Evolutionary conservation across 768 basidiomycete genomes (phyloP).

Genomic region (Kwoniella dendrophila): DNA sequence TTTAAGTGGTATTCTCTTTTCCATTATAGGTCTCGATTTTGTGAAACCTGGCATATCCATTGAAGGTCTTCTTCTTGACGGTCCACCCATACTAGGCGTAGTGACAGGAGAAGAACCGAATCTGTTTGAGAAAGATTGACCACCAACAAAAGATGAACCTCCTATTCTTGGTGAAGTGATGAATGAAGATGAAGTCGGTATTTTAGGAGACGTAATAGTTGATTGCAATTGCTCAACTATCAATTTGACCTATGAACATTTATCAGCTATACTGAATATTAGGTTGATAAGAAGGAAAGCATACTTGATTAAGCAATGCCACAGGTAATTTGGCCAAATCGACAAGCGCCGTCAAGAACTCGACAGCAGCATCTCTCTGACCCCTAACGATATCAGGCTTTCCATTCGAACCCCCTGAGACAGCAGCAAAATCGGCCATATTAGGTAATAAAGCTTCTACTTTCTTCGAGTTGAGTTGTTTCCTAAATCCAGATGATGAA

Average conservation of each 20-base stretch:
- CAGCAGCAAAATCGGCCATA: constrained; percentile 46
- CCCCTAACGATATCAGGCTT: constrained; percentile 19
- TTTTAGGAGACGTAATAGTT: constrained; percentile 25
- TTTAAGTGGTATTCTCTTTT: constrained; percentile 46
- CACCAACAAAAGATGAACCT: constrained; percentile 30
- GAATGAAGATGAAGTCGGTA: too few species aligned
- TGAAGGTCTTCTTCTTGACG: constrained; percentile 36
- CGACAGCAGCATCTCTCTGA: constrained; percentile 32
- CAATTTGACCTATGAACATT: constrained; percentile 22
- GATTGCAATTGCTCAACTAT: constrained; percentile 36
- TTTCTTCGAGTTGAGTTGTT: constrained; percentile 29
- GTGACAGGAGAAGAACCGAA: constrained; percentile 34
- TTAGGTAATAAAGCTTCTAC: constrained; percentile 40
- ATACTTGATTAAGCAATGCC: constrained; percentile 33
- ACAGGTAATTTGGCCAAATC: constrained; percentile 37
- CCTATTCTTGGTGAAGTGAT: constrained; percentile 33
- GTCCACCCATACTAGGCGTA: constrained; percentile 16
- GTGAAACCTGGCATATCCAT: constrained; percentile 32
- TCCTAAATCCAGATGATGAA: constrained; percentile 33
- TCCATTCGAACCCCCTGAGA: constrained; percentile 23
- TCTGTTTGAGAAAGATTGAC: constrained; percentile 34
- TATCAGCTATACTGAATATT: not conserved
- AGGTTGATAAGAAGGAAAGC: too few species aligned
- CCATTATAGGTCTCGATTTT: constrained; percentile 36
- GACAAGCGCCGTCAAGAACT: constrained; percentile 30